Base-by-base conservation (phyloP, 1,284 basidiomycete genomes). In the Apiotrichum veenhuisii region DNA sequence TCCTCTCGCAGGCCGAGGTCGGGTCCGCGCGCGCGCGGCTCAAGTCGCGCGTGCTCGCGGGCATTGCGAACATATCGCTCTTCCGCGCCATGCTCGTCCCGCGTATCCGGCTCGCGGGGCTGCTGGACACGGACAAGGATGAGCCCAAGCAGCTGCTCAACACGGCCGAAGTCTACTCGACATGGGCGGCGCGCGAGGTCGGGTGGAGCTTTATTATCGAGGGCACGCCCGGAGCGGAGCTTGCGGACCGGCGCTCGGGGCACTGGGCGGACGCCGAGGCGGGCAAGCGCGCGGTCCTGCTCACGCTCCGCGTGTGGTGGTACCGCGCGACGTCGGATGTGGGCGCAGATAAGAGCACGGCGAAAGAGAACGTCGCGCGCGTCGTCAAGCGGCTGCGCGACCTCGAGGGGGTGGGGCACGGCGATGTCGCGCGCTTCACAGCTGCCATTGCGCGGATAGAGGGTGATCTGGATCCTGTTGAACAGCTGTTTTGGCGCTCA, bases 141-240 rank as follows among this genome's bases (percentile, higher is more conserved):
- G 8, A 22, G 3, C 36, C 38, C 5, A 33, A 36, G 26, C 49
- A 57, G 2, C 57, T 74, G 22, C 66, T 76, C 44, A 71, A 73
- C 25, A 72, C 73, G 0, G 69, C 76, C n/a, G 76, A 77, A 52
- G 70, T 76, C 22, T 77, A 76, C 56, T 59, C 73, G 0, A 73
- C 71, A 0, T 76, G 76, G 76, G 74, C 75, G 7, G 75, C 76
- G 7, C 61, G 73, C 27, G 76, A 77, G 54, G 71, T 77, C 42
- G 76, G 76, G n/a, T 77, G 74, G 74, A 70, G 69, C 11, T 74
- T 71, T 60, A 50, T 76, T 15, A 73, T 74, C 43, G 76, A 76
- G 52, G 73, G 70, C 9, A 72, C 69, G 2, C 63, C 68, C 50
- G 67, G 70, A 30, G 63, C 71, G 2, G 53, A 64, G 34, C 51